phyloP scores from a whole-genome alignment of 768 basidiomycete species.

The Mycena belliarum region DNA sequence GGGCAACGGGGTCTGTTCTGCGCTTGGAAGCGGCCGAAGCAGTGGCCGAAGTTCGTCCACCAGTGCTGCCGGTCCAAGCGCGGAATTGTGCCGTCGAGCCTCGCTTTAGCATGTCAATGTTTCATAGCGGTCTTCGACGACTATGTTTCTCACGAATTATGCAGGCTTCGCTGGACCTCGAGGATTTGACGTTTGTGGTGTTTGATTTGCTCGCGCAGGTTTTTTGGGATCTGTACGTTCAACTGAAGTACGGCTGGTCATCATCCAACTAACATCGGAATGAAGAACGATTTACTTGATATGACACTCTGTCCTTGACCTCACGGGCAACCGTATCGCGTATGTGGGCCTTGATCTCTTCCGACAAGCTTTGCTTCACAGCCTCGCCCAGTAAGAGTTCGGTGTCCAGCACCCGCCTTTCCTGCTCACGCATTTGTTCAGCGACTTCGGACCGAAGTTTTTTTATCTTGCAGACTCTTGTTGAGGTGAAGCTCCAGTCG shows the following conservation, averaged over 20 bases:
- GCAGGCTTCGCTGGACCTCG: constrained; percentile 43
- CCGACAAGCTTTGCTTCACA: constrained; percentile 43
- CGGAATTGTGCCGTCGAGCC: constrained; percentile 44
- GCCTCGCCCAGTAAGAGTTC: constrained; percentile 35
- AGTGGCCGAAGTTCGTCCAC: constrained; percentile 50
- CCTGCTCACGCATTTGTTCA: constrained; percentile 40
- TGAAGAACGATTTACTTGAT: constrained; percentile 36
- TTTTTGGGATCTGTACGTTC: constrained; percentile 40
- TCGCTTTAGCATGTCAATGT: constrained; percentile 36
- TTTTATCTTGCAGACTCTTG: constrained; percentile 39
- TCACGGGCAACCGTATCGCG: constrained; percentile 34
- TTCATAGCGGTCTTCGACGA: neutral
- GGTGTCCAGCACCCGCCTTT: constrained; percentile 37
- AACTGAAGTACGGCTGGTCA: constrained; percentile 35
- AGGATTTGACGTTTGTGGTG: constrained; percentile 44
- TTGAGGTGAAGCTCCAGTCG: neutral
- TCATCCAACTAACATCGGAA: neutral
- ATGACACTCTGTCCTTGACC: constrained; percentile 43
- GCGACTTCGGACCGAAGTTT: constrained; percentile 38
- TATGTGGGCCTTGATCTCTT: constrained; percentile 40
- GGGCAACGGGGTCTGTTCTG: constrained; percentile 44
- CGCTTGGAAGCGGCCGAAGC: constrained; percentile 49
- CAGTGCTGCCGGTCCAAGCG: constrained; percentile 37
- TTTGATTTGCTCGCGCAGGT: constrained; percentile 40
- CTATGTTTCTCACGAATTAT: constrained; percentile 46